These are phyloP conservation scores for Erodium texanum DNA, from an alignment of 441 rosid genomes.

Conservation along the genomic window DNA sequence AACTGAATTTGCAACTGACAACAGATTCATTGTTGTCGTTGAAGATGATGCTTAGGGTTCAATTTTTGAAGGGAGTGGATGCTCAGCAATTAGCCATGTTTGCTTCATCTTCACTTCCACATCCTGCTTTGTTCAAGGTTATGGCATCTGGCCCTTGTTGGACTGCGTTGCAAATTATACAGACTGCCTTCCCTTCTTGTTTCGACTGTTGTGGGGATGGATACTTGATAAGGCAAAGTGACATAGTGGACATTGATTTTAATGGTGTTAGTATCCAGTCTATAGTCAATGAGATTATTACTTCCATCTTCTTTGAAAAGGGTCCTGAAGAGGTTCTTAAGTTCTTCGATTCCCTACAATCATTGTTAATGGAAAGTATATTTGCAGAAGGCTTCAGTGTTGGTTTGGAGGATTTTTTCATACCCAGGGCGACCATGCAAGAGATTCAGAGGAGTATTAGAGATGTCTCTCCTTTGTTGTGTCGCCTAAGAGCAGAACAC, in stretches of 20 bases:
- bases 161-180: conserved; percentile 71
- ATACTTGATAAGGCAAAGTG: conserved; percentile 45
- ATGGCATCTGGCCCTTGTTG: conserved; percentile 35
- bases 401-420: conserved; percentile 58
- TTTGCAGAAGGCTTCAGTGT: conserved; percentile 65
- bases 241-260: conserved; percentile 39
- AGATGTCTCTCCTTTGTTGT: conserved; percentile 41
- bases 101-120: conserved; percentile 50
- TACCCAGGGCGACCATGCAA: conserved; percentile 29
- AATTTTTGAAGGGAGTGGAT: conserved; percentile 38
- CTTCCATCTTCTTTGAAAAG: conserved; percentile 56
- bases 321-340: conserved; percentile 61
- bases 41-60: conserved; percentile 47
- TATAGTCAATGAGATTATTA: conserved; percentile 46
- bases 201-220: conserved; percentile 53
- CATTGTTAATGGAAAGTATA: conserved; percentile 68
- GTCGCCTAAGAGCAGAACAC: conserved; percentile 44
- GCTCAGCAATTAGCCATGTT: conserved; percentile 75
- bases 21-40: conserved; percentile 64
- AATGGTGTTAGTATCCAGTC: conserved; percentile 37
- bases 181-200: conserved; percentile 53
- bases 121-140: conserved; percentile 53
- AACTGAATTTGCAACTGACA: conserved; percentile 67
- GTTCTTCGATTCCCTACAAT: conserved; percentile 70
- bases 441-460: conserved; percentile 28